Base-by-base conservation (phyloP, 257 asterid genomes). In the Solanum sitiens region DNA sequence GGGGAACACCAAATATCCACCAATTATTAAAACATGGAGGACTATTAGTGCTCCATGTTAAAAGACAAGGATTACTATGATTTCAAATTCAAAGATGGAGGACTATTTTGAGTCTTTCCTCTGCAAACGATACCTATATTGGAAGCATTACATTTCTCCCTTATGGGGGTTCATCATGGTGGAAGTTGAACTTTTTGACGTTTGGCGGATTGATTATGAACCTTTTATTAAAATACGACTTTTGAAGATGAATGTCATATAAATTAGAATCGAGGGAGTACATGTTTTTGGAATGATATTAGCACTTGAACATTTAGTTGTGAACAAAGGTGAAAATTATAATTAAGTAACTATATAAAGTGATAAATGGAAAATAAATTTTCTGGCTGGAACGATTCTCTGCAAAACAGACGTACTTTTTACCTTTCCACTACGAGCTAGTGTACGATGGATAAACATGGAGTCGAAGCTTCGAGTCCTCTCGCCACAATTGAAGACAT, bases 401-500 rank as follows among this genome's bases (percentile, higher is more conserved):
- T 70, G 37, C 74, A 67, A 27, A 65, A 8, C 16, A 10, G 82
- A 20, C 47, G 21, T 21, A 74, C 10, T 40, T 40, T 40, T 75
- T 12, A 40, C 21, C 83, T 76, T 76, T 56, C n/a, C n/a, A 35
- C 32, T 0, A 2, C 1, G 16, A 44, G 84, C 84, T 0, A 77
- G n/a, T 12, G 61, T 13, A 77, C 0, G 39, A 27, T 47, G 44
- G 85, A 80, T 80, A 47, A 50, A 18, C 68, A 30, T 18, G 68
- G 16, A 42, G 65, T 74, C 13, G 91, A 80, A 86, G 85, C 85
- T 77, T 86, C 73, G 67, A 89, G 88, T 89, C 87, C 89, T 25
- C 53, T 82, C 33, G 89, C 88, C 33, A 89, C 90, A 23, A 84
- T 80, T 1, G 89, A 89, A 70, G 87, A 87, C 33, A 91, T 91